phyloP scores from a whole-genome alignment of 2,329 filamentous ascomycete genomes.

The Dactylonectria estremocensis region DNA sequence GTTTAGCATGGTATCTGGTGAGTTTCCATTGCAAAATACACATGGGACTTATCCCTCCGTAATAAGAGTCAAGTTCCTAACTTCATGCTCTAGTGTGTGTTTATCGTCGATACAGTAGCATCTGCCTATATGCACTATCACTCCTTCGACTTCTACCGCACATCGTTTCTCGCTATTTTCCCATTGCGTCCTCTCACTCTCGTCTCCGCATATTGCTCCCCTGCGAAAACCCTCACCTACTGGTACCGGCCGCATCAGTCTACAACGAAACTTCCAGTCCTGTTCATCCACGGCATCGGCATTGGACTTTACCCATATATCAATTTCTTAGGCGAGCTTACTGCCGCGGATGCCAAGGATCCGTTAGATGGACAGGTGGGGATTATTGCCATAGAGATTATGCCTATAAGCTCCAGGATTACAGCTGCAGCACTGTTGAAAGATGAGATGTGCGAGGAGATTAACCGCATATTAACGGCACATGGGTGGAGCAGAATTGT shows the following conservation, averaged over 20 bases:
- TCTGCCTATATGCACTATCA: slow-evolving; percentile 55
- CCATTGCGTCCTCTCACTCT: slow-evolving; percentile 67
- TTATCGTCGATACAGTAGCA: slow-evolving; percentile 61
- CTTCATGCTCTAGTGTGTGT: slow-evolving; percentile 55
- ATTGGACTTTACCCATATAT: slow-evolving; percentile 69
- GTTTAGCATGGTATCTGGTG: slow-evolving; percentile 71
- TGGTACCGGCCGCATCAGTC: slow-evolving; percentile 75
- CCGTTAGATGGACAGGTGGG: slow-evolving; percentile 66
- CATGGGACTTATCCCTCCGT: slow-evolving; percentile 3
- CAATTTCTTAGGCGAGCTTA: slow-evolving; percentile 68
- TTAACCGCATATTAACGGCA: slow-evolving; percentile 65
- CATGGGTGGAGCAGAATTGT: slow-evolving; percentile 69
- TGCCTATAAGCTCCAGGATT: slow-evolving; percentile 72
- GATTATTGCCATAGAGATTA: slow-evolving; percentile 71
- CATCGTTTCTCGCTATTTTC: slow-evolving; percentile 63
- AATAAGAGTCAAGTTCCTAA: no score
- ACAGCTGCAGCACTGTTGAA: slow-evolving; percentile 64
- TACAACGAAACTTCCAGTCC: slow-evolving; percentile 67
- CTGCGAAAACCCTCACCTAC: slow-evolving; percentile 67
- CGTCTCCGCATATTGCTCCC: slow-evolving; percentile 61
- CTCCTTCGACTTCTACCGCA: no score
- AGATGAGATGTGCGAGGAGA: slow-evolving; percentile 65
- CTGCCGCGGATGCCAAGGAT: slow-evolving; percentile 52
- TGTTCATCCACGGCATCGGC: no score
- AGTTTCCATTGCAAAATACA: slow-evolving; percentile 39